Evolutionary conservation across 768 basidiomycete species (phyloP), one percentile per base, ranked within the genome.

Genomic region (Agaricus subrufescens): DNA sequence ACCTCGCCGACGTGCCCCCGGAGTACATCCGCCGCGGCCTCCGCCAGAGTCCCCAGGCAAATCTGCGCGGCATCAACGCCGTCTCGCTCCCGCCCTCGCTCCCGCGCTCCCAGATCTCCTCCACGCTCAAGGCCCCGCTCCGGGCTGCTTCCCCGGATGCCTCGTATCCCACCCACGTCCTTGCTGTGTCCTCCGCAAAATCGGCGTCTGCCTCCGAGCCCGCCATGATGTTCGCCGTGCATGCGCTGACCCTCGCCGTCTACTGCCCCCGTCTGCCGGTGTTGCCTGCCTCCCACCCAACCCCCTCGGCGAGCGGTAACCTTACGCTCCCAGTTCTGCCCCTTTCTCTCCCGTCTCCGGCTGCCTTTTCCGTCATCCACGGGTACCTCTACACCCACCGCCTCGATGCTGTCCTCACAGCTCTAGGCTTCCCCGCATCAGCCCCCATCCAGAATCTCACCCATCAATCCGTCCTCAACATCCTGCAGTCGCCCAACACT

Each of bases 11-110:
- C 56, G 79, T 88, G 3, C 86, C 89, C 4, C 68, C 82, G 46
- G 84, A 86, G 59, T 91, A 87, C 65, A 81, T 91, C 56, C 82
- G 84, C 50, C 76, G 81, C 54, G 77, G 80, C 50, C 75, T 92
- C n/a, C 67, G 74, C 4, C 62, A 74, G 31, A 74, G 74, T 46
- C 73, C 75, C 12, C 71, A 71, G 49, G 67, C 74, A 77, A 81
- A 84, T 78, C 71, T 82, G 49, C 71, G 79, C 48, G 82, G 79
- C 44, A 75, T 80, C 40, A 73, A 80, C 39, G 72, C 78, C 10
- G 69, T 86, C 31, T 72, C 81, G 2, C 70, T 76, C 6, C 79
- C 81, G 2, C 78, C 81, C 57, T 79, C 86, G 44, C 80, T 87
- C n/a, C 77, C 88, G 49, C 76, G 77, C 39, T 75, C 89, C 7